Conservation (phyloP, 257 asterid genomes). For the Gynochthodes officinalis region DNA sequence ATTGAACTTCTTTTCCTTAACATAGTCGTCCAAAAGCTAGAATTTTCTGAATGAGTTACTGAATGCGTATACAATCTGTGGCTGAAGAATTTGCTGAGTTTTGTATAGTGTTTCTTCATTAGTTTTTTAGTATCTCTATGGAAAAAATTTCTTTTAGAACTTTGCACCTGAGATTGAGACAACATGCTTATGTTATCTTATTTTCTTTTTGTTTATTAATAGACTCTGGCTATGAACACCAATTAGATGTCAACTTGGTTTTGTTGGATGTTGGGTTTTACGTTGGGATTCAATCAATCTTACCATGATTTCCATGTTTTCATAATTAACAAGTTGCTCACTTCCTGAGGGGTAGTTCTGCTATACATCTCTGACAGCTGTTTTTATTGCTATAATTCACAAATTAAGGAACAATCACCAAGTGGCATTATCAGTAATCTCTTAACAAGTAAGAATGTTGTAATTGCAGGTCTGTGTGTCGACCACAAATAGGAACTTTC, state of each 20-base stretch:
- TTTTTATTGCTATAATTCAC: neutral
- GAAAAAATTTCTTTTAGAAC: too few species aligned
- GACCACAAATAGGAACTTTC: constrained; percentile 84
- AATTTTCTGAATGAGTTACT: neutral
- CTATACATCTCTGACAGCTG: too few species aligned
- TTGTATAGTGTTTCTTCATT: neutral
- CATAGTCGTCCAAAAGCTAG: neutral
- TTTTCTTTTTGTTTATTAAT: neutral
- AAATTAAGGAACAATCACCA: neutral
- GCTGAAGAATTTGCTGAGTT: neutral
- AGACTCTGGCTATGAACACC: neutral
- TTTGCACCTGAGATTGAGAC: neutral
- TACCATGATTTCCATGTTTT: neutral
- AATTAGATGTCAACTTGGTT: neutral
- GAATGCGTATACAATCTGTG: neutral
- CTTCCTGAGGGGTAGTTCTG: neutral
- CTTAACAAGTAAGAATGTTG: neutral
- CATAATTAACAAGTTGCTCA: neutral
- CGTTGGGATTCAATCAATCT: neutral
- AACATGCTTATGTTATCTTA: neutral
- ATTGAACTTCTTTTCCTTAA: too few species aligned
- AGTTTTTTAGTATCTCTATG: neutral
- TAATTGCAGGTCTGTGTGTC: constrained; percentile 71
- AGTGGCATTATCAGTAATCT: neutral
- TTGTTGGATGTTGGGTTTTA: neutral